phyloP scores from a whole-genome alignment of 2,329 filamentous ascomycete genomes.

The Fusarium marasasianum region DNA sequence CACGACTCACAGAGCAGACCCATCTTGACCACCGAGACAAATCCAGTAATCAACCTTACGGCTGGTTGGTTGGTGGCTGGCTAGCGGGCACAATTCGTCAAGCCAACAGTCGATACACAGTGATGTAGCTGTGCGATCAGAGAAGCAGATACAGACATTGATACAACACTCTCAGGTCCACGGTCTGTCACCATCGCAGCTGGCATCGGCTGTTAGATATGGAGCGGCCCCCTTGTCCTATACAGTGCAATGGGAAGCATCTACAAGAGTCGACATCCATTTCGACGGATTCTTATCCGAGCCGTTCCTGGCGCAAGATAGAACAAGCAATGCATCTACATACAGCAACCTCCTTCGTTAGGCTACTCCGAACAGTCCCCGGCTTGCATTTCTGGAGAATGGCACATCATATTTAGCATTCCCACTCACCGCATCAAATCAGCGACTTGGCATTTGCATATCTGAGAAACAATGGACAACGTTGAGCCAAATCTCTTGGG shows the following conservation, averaged over 20 bases:
- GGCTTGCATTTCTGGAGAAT: conserved; percentile 33
- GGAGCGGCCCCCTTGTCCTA: not conserved
- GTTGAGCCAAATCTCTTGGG: conserved; percentile 5
- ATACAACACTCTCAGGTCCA: conserved; percentile 10
- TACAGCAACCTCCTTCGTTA: conserved; percentile 3
- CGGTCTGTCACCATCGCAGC: not conserved
- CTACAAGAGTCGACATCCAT: conserved; percentile 29
- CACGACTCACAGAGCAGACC: conserved; percentile 15
- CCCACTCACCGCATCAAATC: conserved; percentile 31
- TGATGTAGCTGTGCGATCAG: not conserved
- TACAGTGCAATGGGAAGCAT: not conserved
- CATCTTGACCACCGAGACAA: conserved; percentile 25
- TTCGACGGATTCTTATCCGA: conserved; percentile 19
- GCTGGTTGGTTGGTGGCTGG: conserved; percentile 7
- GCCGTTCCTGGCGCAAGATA: not conserved
- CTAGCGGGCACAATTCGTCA: conserved; percentile 18
- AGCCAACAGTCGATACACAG: conserved; percentile 11
- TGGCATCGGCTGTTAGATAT: not conserved
- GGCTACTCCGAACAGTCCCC: conserved; percentile 17
- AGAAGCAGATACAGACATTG: conserved; percentile 14
- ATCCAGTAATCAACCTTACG: conserved; percentile 17
- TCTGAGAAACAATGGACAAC: conserved; percentile 5
- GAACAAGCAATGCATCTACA: not conserved
- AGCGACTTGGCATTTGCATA: conserved; percentile 25
- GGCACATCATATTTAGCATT: conserved; percentile 27